phyloP scores from a whole-genome alignment of 1,284 basidiomycete species.

The Leccinum fallax region DNA sequence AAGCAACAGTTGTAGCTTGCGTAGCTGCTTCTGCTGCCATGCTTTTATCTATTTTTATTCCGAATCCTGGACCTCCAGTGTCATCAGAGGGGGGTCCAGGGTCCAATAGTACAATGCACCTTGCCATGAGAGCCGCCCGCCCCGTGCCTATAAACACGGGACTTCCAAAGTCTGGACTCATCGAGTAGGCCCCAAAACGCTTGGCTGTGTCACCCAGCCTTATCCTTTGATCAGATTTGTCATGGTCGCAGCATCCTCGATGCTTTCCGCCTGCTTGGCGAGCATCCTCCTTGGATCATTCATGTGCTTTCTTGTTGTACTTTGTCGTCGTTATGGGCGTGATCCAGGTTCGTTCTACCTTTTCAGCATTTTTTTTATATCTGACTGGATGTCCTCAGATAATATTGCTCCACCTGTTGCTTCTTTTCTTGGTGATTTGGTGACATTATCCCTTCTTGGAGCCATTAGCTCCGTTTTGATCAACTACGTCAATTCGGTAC shows the following conservation, averaged over 20 bases:
- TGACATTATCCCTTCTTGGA: slow-evolving; percentile 84
- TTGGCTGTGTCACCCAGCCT: slow-evolving; percentile 9
- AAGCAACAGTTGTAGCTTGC: slow-evolving; percentile 88
- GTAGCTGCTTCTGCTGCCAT: slow-evolving; percentile 84
- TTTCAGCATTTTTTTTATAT: background rate
- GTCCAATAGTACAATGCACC: slow-evolving; percentile 12
- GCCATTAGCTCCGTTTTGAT: slow-evolving; percentile 67
- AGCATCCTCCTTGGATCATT: slow-evolving; percentile 86
- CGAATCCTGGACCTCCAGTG: slow-evolving; percentile 34
- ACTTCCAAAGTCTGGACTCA: slow-evolving; percentile 46
- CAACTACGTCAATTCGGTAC: slow-evolving; percentile 60
- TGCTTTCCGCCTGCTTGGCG: slow-evolving; percentile 85
- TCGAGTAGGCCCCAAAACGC: slow-evolving; percentile 48
- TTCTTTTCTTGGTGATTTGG: slow-evolving; percentile 88
- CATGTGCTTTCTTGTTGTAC: slow-evolving; percentile 86
- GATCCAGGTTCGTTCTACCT: slow-evolving; percentile 72
- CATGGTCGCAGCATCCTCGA: slow-evolving; percentile 87
- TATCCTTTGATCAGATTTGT: slow-evolving; percentile 54
- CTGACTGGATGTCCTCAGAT: slow-evolving; percentile 49
- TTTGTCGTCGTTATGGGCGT: slow-evolving; percentile 74
- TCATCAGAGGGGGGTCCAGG: slow-evolving; percentile 11
- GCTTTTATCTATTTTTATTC: slow-evolving; percentile 67
- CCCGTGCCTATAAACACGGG: slow-evolving; percentile 32
- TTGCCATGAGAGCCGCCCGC: slow-evolving; percentile 33
- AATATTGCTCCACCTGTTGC: slow-evolving; percentile 96